These are phyloP conservation scores for Kwoniella newhampshirensis DNA, from an alignment of 768 basidiomycete genomes.

Conservation along the genomic window DNA sequence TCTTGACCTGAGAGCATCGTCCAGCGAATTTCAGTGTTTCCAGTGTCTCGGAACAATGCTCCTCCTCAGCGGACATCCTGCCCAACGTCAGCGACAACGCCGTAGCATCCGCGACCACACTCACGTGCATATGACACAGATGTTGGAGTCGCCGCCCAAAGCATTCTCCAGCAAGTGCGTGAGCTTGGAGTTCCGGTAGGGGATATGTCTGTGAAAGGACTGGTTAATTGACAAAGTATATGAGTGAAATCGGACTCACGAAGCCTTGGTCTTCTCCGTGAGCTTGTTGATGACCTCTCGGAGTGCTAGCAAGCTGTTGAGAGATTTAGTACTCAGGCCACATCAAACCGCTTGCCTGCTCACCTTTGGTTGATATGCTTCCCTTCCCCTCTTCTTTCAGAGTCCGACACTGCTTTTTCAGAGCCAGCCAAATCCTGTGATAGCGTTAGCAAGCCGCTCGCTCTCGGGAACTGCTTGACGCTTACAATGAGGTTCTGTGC, in stretches of 20 bases:
- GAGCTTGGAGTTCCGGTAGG: slow-evolving; percentile 54
- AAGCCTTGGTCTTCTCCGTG: slow-evolving; percentile 41
- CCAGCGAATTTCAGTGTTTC: slow-evolving; percentile 54
- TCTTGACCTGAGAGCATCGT: slow-evolving; percentile 52
- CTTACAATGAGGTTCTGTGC: slow-evolving; percentile 20
- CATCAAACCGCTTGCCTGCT: not conserved
- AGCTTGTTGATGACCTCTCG: slow-evolving; percentile 51
- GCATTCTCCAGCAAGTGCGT: slow-evolving; percentile 54
- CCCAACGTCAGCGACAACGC: not conserved
- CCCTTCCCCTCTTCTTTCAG: slow-evolving; percentile 51
- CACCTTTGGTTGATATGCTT: slow-evolving; percentile 54
- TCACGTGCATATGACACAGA: slow-evolving; percentile 54
- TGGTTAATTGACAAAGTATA: not conserved
- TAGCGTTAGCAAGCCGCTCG: not conserved
- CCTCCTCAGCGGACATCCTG: slow-evolving; percentile 49
- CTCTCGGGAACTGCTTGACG: slow-evolving; percentile 1
- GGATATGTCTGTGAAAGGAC: slow-evolving; percentile 40
- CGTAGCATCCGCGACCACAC: slow-evolving; percentile 15
- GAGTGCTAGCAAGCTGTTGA: slow-evolving; percentile 42
- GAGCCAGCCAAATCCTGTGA: slow-evolving; percentile 53
- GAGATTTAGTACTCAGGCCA: slow-evolving; percentile 2
- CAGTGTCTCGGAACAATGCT: slow-evolving; percentile 50
- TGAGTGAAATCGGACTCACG: slow-evolving; percentile 25
- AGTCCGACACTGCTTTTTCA: slow-evolving; percentile 53
- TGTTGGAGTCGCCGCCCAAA: slow-evolving; percentile 52